Evolutionary conservation across 2,329 filamentous ascomycete species (phyloP).

Genomic region (Sporothrix pseudoabietina): DNA sequence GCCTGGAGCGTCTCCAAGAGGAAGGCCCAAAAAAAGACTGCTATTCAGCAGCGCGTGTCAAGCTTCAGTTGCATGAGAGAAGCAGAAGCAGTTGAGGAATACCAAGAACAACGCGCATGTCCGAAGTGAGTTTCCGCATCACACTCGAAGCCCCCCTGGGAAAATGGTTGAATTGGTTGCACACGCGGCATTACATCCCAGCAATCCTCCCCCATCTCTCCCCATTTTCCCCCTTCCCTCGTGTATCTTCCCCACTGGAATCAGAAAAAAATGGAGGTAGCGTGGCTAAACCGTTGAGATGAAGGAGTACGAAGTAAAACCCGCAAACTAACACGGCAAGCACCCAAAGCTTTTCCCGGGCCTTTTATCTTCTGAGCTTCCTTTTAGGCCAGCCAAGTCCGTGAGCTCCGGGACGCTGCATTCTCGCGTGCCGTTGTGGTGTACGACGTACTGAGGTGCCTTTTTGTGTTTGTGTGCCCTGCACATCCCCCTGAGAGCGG

Average conservation of each 20-base stretch:
- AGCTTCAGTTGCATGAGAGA: background rate
- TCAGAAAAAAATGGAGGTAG: background rate
- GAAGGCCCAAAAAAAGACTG: background rate
- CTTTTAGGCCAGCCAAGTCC: background rate
- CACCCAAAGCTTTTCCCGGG: background rate
- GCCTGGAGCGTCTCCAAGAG: background rate
- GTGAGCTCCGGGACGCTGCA: background rate
- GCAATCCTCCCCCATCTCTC: background rate
- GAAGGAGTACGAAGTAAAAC: background rate
- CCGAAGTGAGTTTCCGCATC: slow-evolving; percentile 16
- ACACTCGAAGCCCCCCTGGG: background rate
- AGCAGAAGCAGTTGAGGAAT: background rate
- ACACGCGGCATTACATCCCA: background rate
- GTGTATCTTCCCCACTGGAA: slow-evolving; percentile 2
- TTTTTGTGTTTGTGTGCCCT: background rate
- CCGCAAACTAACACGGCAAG: slow-evolving; percentile 8
- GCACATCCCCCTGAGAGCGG: slow-evolving; percentile 8
- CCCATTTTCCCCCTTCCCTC: background rate
- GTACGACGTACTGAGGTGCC: background rate
- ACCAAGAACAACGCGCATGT: background rate
- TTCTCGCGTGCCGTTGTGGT: background rate
- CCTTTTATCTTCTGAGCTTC: background rate
- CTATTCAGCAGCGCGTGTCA: slow-evolving; percentile 5
- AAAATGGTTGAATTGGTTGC: background rate
- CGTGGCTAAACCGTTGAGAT: background rate